Conservation (phyloP, 2,329 filamentous ascomycete genomes). For the Xylariomycetidae sp. region DNA sequence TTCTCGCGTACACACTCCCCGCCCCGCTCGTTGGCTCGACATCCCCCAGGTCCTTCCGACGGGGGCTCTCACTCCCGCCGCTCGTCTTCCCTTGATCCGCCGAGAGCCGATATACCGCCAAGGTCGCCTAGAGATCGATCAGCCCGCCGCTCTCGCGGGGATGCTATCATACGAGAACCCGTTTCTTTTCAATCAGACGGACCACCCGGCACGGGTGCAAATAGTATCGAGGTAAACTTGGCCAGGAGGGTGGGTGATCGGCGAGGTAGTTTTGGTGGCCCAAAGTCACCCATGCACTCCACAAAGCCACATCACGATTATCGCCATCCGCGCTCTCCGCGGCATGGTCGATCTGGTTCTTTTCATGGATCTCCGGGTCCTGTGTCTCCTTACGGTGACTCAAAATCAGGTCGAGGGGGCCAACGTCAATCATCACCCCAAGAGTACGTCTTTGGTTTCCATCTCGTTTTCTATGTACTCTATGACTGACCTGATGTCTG, state of each 20-base stretch:
- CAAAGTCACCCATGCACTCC: conserved; percentile 28
- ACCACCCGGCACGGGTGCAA: conserved; percentile 37
- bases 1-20: conserved; percentile 25
- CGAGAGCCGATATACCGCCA: conserved; percentile 18
- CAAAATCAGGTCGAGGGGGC: conserved; percentile 45
- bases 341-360: conserved; percentile 47
- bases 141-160: conserved; percentile 27
- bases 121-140: conserved; percentile 23
- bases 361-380: conserved; percentile 54
- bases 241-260: conserved; percentile 28
- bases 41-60: conserved; percentile 18
- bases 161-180: no score
- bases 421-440: conserved; percentile 37
- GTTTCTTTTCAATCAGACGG: no score
- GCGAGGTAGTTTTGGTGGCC: conserved; percentile 33
- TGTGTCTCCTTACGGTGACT: conserved; percentile 52
- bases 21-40: conserved; percentile 16
- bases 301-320: conserved; percentile 33
- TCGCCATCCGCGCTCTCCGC: conserved; percentile 43
- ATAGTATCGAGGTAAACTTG: conserved; percentile 47
- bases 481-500: no score
- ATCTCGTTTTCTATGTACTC: no score
- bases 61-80: conserved; percentile 20
- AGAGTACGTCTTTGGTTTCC: conserved; percentile 16
- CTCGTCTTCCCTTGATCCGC: conserved; percentile 16